Conservation (phyloP, 2,329 filamentous ascomycete species). For the Cytospora chrysosperma region DNA sequence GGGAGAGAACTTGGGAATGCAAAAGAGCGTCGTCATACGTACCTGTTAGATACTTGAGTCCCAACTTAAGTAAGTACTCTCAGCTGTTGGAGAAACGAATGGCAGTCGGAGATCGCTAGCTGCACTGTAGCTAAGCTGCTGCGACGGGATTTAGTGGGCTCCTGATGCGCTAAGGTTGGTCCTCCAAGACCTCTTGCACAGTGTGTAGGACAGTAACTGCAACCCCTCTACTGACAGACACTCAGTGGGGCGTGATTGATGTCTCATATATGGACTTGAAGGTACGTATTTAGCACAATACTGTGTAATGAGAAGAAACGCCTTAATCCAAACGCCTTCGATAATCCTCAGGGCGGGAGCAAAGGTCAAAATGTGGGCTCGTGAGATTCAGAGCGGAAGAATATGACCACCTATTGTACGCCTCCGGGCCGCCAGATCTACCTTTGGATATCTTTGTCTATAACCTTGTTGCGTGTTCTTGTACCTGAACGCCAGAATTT, state of each 20-base stretch:
- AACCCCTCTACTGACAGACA: neutral
- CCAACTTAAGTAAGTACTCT: too few relatives aligned
- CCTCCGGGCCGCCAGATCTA: neutral
- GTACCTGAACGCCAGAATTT: constrained; percentile 13
- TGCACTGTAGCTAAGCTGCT: neutral
- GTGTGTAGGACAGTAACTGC: constrained; percentile 6
- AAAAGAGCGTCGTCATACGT: neutral
- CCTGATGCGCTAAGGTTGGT: neutral
- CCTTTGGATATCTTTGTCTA: constrained; percentile 23
- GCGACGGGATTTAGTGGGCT: neutral
- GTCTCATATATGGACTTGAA: too few relatives aligned
- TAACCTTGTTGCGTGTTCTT: constrained; percentile 1
- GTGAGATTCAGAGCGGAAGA: neutral
- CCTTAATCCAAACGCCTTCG: too few relatives aligned
- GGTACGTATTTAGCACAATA: too few relatives aligned
- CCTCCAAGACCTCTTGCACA: neutral
- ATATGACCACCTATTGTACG: neutral
- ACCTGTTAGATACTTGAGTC: too few relatives aligned
- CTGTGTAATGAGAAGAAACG: too few relatives aligned
- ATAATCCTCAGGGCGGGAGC: neutral
- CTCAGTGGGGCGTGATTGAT: neutral
- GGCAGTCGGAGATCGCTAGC: neutral
- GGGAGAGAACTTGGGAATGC: too few relatives aligned
- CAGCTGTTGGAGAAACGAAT: neutral
- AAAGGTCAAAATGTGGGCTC: neutral